phyloP scores from a whole-genome alignment of 2,329 filamentous ascomycete species.

The Xylogone sp. region DNA sequence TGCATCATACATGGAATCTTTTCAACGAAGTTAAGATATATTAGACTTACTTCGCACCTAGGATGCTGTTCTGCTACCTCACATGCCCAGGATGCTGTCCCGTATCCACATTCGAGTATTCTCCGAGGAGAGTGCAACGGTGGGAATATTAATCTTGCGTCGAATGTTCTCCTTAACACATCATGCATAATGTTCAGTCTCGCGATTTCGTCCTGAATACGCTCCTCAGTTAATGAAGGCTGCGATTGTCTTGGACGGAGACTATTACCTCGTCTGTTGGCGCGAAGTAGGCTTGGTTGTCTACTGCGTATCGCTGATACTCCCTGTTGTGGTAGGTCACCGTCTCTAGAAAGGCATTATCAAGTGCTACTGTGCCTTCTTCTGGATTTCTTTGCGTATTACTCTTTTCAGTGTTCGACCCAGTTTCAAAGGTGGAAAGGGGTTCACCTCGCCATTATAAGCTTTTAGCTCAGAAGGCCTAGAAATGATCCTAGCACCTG shows the following conservation, averaged over 20 bases:
- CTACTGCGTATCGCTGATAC: slow-evolving; percentile 64
- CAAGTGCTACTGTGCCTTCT: slow-evolving; percentile 45
- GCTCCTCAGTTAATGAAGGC: not conserved
- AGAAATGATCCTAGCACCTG: not conserved
- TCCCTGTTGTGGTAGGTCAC: slow-evolving; percentile 57
- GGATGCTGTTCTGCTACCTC: slow-evolving; percentile 64
- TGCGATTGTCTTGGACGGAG: slow-evolving; percentile 1
- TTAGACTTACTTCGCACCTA: slow-evolving; percentile 55
- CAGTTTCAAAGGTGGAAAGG: not conserved
- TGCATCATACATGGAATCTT: too few relatives aligned
- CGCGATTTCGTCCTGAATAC: slow-evolving; percentile 59
- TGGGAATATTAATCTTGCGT: slow-evolving; percentile 66
- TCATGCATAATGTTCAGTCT: slow-evolving; percentile 61
- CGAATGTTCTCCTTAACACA: slow-evolving; percentile 61
- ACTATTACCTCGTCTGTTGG: slow-evolving; percentile 66
- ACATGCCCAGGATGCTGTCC: slow-evolving; percentile 66
- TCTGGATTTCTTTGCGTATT: slow-evolving; percentile 32
- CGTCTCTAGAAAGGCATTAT: slow-evolving; percentile 55
- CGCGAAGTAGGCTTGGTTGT: slow-evolving; percentile 61
- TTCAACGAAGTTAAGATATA: not conserved
- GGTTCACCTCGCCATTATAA: slow-evolving; percentile 10
- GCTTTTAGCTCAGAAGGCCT: not conserved
- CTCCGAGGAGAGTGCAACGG: slow-evolving; percentile 52
- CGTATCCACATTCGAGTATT: slow-evolving; percentile 71
- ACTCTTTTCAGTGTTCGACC: slow-evolving; percentile 1